phyloP scores from a whole-genome alignment of 2,329 filamentous ascomycete genomes.

The Cladophialophora exuberans region DNA sequence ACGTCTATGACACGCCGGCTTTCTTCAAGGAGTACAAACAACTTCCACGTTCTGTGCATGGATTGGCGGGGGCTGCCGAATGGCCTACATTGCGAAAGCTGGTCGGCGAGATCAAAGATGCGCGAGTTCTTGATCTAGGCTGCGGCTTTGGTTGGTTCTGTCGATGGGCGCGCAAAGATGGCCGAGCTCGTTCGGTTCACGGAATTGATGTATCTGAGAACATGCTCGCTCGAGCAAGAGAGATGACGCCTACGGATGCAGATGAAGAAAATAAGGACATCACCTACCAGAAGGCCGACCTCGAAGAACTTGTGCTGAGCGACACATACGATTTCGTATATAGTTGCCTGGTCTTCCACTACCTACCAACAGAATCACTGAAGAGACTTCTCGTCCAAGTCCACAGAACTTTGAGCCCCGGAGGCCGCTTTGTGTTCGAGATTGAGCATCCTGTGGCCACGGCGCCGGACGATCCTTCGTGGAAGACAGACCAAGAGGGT shows the following conservation, averaged over 20 bases:
- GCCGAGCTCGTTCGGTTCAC: conserved; percentile 45
- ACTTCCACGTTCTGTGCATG: conserved; percentile 46
- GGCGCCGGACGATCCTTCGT: conserved; percentile 42
- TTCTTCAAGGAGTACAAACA: conserved; percentile 51
- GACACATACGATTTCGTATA: conserved; percentile 44
- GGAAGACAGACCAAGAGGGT: conserved; percentile 38
- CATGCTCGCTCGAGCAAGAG: conserved; percentile 57
- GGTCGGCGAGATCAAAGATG: conserved; percentile 41
- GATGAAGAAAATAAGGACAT: not conserved
- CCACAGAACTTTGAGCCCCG: conserved; percentile 39
- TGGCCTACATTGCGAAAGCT: conserved; percentile 49
- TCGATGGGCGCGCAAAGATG: conserved; percentile 52
- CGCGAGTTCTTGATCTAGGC: conserved; percentile 58
- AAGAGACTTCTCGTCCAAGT: conserved; percentile 39
- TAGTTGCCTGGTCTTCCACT: conserved; percentile 49
- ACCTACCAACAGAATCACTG: conserved; percentile 39
- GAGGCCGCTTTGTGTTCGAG: conserved; percentile 48
- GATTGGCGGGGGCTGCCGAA: conserved; percentile 48
- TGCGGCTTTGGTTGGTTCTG: conserved; percentile 65
- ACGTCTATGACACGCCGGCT: conserved; percentile 47
- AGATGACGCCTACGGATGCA: conserved; percentile 21
- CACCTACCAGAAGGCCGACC: conserved; percentile 12
- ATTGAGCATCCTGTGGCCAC: conserved; percentile 55
- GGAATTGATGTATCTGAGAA: conserved; percentile 60
- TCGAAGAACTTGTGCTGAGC: conserved; percentile 1